phyloP scores from a whole-genome alignment of 768 basidiomycete species.

The Auricularia sp. region DNA sequence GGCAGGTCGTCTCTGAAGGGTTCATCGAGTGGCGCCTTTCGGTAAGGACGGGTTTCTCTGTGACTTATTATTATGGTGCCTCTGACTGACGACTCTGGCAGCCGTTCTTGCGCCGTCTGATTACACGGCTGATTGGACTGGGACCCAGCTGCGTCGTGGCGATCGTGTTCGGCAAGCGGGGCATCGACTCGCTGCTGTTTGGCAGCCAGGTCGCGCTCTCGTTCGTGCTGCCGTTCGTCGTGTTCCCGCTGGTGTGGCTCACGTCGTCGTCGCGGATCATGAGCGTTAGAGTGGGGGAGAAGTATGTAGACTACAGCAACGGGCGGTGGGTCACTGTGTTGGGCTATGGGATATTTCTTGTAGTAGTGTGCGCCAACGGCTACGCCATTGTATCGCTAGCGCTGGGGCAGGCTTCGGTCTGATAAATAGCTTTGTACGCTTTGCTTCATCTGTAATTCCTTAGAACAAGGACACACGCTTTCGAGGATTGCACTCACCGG shows the following conservation, averaged over 20 bases:
- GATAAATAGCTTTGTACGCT: neutral
- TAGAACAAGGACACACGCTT: too few species aligned
- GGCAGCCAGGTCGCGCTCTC: conserved; percentile 76
- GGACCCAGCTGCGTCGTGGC: conserved; percentile 78
- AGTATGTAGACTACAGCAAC: conserved; percentile 53
- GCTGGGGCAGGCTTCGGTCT: conserved; percentile 21
- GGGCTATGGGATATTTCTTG: conserved; percentile 50
- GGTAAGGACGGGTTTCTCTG: conserved; percentile 27
- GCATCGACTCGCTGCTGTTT: conserved; percentile 73
- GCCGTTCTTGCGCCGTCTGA: conserved; percentile 48
- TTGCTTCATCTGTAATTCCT: conserved; percentile 3
- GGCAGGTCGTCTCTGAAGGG: conserved; percentile 85
- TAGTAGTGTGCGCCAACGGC: conserved; percentile 60
- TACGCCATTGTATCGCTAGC: conserved; percentile 63
- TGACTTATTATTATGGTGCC: neutral
- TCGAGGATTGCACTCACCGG: conserved; percentile 3
- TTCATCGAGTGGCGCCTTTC: conserved; percentile 81
- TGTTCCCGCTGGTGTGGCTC: conserved; percentile 69
- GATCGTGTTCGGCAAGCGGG: conserved; percentile 52
- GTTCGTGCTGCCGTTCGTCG: conserved; percentile 75
- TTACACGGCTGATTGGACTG: conserved; percentile 74
- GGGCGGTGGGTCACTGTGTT: conserved; percentile 38
- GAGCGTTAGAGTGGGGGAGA: conserved; percentile 41
- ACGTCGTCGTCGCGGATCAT: conserved; percentile 60
- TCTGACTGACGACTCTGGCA: neutral